Percentiles rank a stretch among this genome's conserved stretches.
phyloP scores from a whole-genome alignment of 257 asterid genomes.

The Leptodermis oblonga region DNA sequence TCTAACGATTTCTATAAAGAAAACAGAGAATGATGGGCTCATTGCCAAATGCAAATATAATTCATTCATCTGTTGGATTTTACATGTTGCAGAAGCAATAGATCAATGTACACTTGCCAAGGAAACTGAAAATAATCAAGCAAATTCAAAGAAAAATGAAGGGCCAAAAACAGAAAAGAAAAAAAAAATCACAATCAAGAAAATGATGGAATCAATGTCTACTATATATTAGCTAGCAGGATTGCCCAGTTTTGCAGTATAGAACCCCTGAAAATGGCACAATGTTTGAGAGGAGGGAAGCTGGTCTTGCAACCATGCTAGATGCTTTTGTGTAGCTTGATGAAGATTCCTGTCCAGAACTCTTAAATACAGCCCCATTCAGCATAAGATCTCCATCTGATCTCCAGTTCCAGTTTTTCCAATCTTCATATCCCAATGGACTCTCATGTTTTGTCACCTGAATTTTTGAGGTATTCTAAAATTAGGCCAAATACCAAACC shows the following conservation, averaged over 20 bases:
- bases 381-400: constrained; percentile 64
- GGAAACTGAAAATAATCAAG: constrained; percentile 4
- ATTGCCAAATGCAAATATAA: not conserved
- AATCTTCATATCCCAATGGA: constrained; percentile 6
- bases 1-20: no score
- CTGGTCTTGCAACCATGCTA: constrained; percentile 78
- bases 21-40: no score
- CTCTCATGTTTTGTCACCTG: constrained; percentile 21
- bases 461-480: not conserved
- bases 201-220: not conserved
- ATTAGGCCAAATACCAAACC: not conserved
- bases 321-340: constrained; percentile 55
- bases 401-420: constrained; percentile 57
- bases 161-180: no score
- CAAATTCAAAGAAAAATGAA: not conserved
- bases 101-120: not conserved
- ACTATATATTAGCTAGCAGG: constrained; percentile 27
- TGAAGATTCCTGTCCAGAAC: constrained; percentile 46
- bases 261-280: constrained; percentile 57
- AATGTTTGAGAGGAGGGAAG: constrained; percentile 41
- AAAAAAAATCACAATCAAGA: not conserved
- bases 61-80: not conserved
- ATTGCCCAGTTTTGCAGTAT: constrained; percentile 42
- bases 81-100: no score
- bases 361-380: constrained; percentile 50